Evolutionary conservation across 805 yeast genomes (phyloP).

Genomic region (Myxozyma neglecta): DNA sequence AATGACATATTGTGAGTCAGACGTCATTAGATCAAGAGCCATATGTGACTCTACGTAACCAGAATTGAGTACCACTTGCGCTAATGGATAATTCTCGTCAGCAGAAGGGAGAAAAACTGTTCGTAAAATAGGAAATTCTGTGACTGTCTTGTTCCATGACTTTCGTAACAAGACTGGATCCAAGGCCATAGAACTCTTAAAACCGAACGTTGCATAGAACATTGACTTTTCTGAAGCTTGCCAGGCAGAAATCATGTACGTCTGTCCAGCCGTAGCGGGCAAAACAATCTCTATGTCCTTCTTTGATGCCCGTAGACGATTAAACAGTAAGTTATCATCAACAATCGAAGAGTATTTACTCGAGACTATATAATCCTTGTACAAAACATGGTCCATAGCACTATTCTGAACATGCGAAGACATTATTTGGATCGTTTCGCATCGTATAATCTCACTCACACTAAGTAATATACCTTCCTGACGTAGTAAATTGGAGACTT

Average conservation of each 20-base stretch:
- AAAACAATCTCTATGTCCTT: conserved; percentile 13
- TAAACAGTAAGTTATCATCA: background rate
- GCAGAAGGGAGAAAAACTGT: conserved; percentile 23
- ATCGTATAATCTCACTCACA: conserved; percentile 24
- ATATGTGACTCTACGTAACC: background rate
- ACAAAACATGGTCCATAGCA: background rate
- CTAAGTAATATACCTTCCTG: conserved; percentile 14
- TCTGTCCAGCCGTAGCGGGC: conserved; percentile 33
- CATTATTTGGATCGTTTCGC: conserved; percentile 10
- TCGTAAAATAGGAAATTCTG: conserved; percentile 24
- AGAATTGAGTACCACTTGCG: conserved; percentile 21
- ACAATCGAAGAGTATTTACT: background rate
- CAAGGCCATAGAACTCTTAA: background rate
- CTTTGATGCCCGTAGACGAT: background rate
- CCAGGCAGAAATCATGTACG: conserved; percentile 33
- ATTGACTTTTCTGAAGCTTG: conserved; percentile 5
- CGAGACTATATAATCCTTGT: background rate
- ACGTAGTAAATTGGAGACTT: conserved; percentile 21
- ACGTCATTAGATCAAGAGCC: background rate
- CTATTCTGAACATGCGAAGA: background rate
- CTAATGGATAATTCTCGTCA: conserved; percentile 16
- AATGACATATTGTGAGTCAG: background rate
- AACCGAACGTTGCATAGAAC: conserved; percentile 26
- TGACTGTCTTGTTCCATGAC: conserved; percentile 26
- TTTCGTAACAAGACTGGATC: conserved; percentile 7